phyloP scores from a whole-genome alignment of 1,284 basidiomycete genomes.

The Porphyrellus sp. region DNA sequence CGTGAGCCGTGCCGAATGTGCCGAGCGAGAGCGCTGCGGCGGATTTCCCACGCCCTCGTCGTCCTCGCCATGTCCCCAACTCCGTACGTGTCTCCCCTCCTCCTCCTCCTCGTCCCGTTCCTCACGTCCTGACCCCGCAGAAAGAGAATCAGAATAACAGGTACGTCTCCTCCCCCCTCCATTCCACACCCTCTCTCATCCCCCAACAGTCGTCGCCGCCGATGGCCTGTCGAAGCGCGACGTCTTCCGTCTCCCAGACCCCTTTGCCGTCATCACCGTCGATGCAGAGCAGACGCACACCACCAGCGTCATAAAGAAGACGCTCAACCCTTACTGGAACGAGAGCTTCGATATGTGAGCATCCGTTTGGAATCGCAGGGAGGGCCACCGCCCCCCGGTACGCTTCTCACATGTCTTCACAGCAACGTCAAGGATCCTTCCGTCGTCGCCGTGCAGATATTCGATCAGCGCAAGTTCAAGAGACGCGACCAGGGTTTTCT shows the following conservation, averaged over 20 bases:
- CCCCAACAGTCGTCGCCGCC: constrained; percentile 74
- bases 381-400: no score
- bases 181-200: neutral
- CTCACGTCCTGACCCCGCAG: constrained; percentile 36
- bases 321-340: constrained; percentile 92
- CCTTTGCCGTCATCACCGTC: constrained; percentile 92
- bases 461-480: constrained; percentile 97
- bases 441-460: constrained; percentile 91
- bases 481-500: constrained; percentile 92
- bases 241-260: constrained; percentile 89
- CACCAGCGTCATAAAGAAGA: constrained; percentile 87
- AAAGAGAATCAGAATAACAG: constrained; percentile 62
- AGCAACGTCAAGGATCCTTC: constrained; percentile 89
- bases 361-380: no score
- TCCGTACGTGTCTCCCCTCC: constrained; percentile 25
- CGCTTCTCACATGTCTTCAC: constrained; percentile 1
- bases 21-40: constrained; percentile 7
- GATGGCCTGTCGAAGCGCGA: constrained; percentile 88
- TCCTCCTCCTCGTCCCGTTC: neutral
- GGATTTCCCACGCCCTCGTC: constrained; percentile 35
- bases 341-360: constrained; percentile 86
- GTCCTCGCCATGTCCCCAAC: constrained; percentile 16
- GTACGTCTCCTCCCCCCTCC: constrained; percentile 31
- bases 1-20: constrained; percentile 17
- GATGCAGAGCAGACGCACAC: constrained; percentile 94